phyloP scores from a whole-genome alignment of 345 rosid genomes.

The Streptanthus diversifolius region DNA sequence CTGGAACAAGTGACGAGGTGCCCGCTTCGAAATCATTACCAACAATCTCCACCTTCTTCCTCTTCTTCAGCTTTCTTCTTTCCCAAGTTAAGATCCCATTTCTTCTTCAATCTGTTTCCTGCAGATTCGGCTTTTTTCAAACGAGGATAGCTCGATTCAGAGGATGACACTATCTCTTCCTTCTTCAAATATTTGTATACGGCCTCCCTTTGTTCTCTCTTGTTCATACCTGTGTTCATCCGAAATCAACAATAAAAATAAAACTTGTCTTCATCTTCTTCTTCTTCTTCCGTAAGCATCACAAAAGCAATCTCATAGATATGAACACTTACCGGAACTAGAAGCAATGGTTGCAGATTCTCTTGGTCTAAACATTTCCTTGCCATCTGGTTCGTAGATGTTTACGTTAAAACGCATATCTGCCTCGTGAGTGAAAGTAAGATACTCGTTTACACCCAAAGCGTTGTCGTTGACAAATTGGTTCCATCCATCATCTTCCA shows the following conservation, averaged over 20 bases:
- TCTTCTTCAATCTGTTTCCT: background rate
- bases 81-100: constrained; percentile 1
- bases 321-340: constrained; percentile 10
- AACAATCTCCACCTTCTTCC: background rate
- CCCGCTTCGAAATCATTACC: background rate
- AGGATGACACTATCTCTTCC: constrained; percentile 12
- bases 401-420: constrained; percentile 1
- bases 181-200: constrained; percentile 6
- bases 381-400: constrained; percentile 14
- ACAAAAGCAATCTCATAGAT: background rate
- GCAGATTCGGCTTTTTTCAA: background rate
- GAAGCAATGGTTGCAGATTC: background rate
- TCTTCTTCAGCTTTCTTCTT: constrained; percentile 4
- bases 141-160: background rate
- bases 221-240: constrained; percentile 4
- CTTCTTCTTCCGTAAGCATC: background rate
- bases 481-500: constrained; percentile 28
- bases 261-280: background rate
- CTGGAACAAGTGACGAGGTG: constrained; percentile 7
- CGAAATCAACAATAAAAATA: background rate
- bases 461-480: constrained; percentile 18
- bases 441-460: constrained; percentile 20
- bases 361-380: constrained; percentile 9
- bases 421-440: constrained; percentile 18
- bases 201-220: constrained; percentile 4